These are phyloP conservation scores for Lepidium campestre DNA, from an alignment of 441 rosid genomes.

Conservation along the genomic window DNA sequence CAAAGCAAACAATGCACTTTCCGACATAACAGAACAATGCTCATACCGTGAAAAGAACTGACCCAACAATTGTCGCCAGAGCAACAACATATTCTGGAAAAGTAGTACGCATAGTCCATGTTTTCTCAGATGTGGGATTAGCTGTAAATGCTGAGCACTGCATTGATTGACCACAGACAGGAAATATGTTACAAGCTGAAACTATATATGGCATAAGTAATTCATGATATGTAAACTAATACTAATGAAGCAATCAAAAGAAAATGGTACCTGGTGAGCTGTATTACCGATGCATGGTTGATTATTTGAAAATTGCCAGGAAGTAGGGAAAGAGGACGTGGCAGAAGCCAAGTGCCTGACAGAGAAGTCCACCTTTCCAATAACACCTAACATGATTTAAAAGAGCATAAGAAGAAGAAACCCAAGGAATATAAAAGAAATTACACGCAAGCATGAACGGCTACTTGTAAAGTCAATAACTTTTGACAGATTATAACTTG, in stretches of 20 bases:
- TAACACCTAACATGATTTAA: conserved; percentile 47
- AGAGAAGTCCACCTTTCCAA: conserved; percentile 94
- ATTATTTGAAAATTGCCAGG: conserved; percentile 50
- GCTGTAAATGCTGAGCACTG: conserved; percentile 91
- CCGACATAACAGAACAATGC: conserved; percentile 15
- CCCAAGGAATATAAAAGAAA: conserved; percentile 8
- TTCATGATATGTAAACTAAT: background rate
- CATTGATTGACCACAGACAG: conserved; percentile 12
- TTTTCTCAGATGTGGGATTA: conserved; percentile 74
- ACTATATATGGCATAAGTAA: background rate
- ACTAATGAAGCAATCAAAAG: background rate
- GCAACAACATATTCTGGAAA: conserved; percentile 99
- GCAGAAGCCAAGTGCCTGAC: conserved; percentile 91
- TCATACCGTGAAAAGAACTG: conserved; percentile 90
- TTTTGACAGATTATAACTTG: background rate
- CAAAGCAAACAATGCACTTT: background rate
- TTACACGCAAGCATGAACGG: background rate
- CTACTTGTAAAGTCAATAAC: background rate
- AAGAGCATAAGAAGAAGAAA: conserved; percentile 2
- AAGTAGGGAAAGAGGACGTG: conserved; percentile 62
- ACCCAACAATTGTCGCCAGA: conserved; percentile 95
- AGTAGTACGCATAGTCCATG: conserved; percentile 92
- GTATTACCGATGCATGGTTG: conserved; percentile 70
- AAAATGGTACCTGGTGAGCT: conserved; percentile 50
- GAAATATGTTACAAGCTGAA: conserved; percentile 5